Percentiles rank a stretch among this genome's conserved stretches.
Evolutionary conservation across 805 yeast genomes (phyloP).

Genomic region (Lipomyces chichibuensis): DNA sequence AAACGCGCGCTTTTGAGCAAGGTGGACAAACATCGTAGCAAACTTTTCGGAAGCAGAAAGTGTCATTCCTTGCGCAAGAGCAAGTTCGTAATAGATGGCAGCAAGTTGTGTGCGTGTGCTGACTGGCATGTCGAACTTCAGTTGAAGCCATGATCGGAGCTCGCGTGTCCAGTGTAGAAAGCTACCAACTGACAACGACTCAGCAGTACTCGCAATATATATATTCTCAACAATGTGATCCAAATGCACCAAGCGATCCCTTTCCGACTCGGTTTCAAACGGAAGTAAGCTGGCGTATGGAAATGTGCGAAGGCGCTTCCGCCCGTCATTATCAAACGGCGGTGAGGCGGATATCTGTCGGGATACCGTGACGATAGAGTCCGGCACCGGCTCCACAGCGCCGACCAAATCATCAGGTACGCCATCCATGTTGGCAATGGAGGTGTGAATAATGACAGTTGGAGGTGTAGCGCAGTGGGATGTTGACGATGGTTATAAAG

Average conservation of each 20-base stretch:
- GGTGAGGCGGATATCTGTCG: slow-evolving; percentile 6
- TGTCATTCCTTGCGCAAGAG: slow-evolving; percentile 70
- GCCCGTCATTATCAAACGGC: slow-evolving; percentile 8
- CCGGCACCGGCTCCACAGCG: slow-evolving; percentile 8
- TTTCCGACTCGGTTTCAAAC: slow-evolving; percentile 67
- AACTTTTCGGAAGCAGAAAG: slow-evolving; percentile 61
- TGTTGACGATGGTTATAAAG: neutral
- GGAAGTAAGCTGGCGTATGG: slow-evolving; percentile 60
- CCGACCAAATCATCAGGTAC: slow-evolving; percentile 1
- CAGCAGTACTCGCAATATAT: slow-evolving; percentile 72
- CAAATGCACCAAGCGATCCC: slow-evolving; percentile 71
- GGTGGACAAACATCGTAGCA: slow-evolving; percentile 59
- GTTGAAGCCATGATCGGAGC: slow-evolving; percentile 71
- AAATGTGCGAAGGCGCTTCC: slow-evolving; percentile 44
- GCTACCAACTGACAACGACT: slow-evolving; percentile 72
- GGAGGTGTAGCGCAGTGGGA: neutral
- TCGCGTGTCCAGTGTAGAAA: slow-evolving; percentile 88
- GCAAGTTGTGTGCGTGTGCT: slow-evolving; percentile 62
- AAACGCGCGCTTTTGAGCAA: slow-evolving; percentile 55
- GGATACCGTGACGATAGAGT: neutral
- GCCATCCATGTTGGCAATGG: neutral
- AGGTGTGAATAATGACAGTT: neutral
- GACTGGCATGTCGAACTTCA: slow-evolving; percentile 80
- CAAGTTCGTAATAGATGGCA: slow-evolving; percentile 68
- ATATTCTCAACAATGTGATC: slow-evolving; percentile 79